These are phyloP conservation scores for Glycyrrhiza uralensis DNA, from an alignment of 306 rosid species.

Conservation along the genomic window DNA sequence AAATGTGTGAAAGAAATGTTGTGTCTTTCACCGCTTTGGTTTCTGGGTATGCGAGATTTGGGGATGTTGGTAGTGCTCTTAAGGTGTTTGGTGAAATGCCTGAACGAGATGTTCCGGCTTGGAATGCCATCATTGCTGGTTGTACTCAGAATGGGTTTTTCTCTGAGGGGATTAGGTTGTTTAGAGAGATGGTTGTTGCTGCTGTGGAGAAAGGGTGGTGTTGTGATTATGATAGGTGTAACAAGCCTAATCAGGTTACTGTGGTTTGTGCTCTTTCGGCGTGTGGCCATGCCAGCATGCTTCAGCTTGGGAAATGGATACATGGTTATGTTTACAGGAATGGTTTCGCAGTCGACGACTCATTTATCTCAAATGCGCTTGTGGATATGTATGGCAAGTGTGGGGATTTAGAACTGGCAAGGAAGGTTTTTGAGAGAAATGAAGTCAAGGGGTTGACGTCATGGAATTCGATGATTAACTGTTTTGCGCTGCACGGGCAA, in stretches of 20 bases:
- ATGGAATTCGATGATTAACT: constrained; percentile 83
- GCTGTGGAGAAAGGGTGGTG: constrained; percentile 22
- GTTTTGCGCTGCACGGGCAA: constrained; percentile 66
- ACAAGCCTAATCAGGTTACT: constrained; percentile 61
- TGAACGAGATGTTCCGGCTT: constrained; percentile 64
- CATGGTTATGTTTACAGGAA: constrained; percentile 62
- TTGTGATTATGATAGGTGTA: constrained; percentile 12
- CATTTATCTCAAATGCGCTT: constrained; percentile 58
- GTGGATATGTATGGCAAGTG: constrained; percentile 90
- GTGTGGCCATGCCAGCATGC: constrained; percentile 76
- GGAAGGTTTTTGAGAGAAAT: constrained; percentile 55
- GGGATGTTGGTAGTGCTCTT: constrained; percentile 53
- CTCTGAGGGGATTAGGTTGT: constrained; percentile 52
- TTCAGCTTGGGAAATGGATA: constrained; percentile 73
- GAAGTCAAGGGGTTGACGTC: constrained; percentile 48
- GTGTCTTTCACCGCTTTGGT: constrained; percentile 70
- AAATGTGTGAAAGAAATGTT: constrained; percentile 61
- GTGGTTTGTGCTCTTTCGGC: constrained; percentile 72
- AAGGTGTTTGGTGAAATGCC: constrained; percentile 58
- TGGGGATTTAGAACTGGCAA: constrained; percentile 56
- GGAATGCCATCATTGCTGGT: constrained; percentile 79
- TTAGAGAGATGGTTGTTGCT: constrained; percentile 46
- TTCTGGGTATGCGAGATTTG: constrained; percentile 60
- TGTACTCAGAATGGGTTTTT: constrained; percentile 76
- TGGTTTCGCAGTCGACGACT: constrained; percentile 42